Percentiles rank a stretch among this genome's conserved stretches.
Evolutionary conservation across 2,329 filamentous ascomycete genomes (phyloP).

Genomic region (Sporothrix dimorphospora): DNA sequence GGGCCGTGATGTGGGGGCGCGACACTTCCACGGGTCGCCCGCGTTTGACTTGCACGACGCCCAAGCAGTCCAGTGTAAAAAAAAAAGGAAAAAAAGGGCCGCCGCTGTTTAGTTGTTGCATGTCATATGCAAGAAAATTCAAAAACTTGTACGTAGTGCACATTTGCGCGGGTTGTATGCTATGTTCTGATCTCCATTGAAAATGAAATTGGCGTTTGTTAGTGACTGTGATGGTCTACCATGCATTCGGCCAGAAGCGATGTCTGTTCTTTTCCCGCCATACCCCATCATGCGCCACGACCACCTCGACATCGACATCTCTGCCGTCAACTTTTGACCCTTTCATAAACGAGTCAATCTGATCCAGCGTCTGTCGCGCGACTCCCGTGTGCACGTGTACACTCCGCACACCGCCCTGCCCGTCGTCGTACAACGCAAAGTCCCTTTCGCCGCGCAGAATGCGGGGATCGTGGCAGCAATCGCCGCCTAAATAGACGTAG

Average conservation of each 20-base stretch:
- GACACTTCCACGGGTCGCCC: no score
- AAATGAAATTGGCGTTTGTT: no score
- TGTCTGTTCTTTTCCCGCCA: conserved; percentile 3
- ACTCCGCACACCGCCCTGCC: neutral
- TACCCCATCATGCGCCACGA: neutral
- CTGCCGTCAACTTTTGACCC: neutral
- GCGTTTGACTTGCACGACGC: no score
- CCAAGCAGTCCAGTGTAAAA: no score
- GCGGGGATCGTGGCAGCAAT: conserved; percentile 57
- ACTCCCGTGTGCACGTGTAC: conserved; percentile 12
- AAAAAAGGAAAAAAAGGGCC: no score
- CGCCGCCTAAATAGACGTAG: conserved; percentile 56
- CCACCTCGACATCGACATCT: neutral
- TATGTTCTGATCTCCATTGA: no score
- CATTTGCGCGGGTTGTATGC: no score
- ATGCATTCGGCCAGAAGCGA: neutral
- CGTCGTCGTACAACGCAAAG: conserved; percentile 34
- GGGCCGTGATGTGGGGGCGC: no score
- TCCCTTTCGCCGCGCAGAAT: conserved; percentile 47
- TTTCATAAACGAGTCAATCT: neutral
- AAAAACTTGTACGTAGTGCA: no score
- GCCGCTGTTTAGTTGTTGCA: no score
- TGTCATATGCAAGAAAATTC: no score
- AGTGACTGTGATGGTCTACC: neutral
- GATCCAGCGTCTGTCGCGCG: neutral